Conservation (phyloP, 2,329 filamentous ascomycete genomes). For the Verticillium isaacii region DNA sequence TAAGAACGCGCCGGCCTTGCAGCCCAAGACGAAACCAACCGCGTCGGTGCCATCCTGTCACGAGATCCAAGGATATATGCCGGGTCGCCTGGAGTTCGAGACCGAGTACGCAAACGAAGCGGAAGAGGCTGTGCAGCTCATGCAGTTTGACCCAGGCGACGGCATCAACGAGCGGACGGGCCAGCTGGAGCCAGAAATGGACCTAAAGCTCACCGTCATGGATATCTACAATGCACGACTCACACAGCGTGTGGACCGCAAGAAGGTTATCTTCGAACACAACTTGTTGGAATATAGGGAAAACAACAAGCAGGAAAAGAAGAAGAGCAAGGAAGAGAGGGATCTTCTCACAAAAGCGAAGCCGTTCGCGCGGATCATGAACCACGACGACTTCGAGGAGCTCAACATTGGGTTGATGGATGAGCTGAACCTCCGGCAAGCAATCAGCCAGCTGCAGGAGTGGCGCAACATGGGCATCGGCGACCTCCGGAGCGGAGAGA, state of each 20-base stretch:
- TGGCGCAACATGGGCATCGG: conserved; percentile 84
- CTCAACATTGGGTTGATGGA: conserved; percentile 83
- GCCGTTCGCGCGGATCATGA: conserved; percentile 96
- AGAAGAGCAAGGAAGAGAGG: conserved; percentile 89
- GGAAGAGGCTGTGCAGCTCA: conserved; percentile 95
- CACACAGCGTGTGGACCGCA: conserved; percentile 86
- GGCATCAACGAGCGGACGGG: conserved; percentile 81
- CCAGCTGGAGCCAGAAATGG: conserved; percentile 90
- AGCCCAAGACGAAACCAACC: conserved; percentile 92
- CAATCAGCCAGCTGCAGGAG: conserved; percentile 86
- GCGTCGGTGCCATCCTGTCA: conserved; percentile 94
- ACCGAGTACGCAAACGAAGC: conserved; percentile 97
- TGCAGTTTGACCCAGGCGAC: conserved; percentile 97
- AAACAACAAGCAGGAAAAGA: conserved; percentile 86
- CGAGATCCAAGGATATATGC: conserved; percentile 98
- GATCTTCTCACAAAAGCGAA: conserved; percentile 91
- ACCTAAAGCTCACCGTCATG: conserved; percentile 96
- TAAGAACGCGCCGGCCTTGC: conserved; percentile 76
- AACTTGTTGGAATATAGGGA: conserved; percentile 89
- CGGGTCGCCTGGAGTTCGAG: conserved; percentile 93
- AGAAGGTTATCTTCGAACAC: conserved; percentile 96
- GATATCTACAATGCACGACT: conserved; percentile 94
- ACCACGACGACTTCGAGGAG: conserved; percentile 80
- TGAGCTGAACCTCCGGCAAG: conserved; percentile 85
- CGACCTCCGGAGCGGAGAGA: conserved; percentile 80